Evolutionary conservation across 345 rosid genomes (phyloP).

Genomic region (Eucalyptus coolabah): DNA sequence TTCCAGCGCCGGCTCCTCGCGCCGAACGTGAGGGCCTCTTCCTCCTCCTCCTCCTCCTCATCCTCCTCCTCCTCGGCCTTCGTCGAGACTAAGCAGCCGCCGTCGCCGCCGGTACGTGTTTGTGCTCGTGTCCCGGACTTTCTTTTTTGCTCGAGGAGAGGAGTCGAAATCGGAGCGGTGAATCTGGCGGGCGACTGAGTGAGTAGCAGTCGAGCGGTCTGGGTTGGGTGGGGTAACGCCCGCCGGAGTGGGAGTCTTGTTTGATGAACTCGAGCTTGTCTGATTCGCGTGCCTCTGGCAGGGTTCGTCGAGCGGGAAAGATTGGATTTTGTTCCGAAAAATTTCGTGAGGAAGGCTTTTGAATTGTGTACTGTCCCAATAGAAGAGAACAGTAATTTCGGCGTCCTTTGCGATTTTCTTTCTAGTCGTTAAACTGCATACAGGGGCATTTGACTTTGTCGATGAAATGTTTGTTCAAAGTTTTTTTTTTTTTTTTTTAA

Average conservation of each 20-base stretch:
- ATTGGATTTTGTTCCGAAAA: background rate
- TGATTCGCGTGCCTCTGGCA: background rate
- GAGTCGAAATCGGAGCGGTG: background rate
- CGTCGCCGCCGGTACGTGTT: background rate
- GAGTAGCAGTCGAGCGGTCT: background rate
- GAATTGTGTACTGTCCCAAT: background rate
- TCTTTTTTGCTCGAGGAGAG: background rate
- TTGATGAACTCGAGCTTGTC: background rate
- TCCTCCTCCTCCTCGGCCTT: constrained; percentile 24
- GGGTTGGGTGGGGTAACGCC: background rate
- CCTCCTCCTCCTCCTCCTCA: background rate
- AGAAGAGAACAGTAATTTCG: background rate
- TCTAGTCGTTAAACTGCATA: background rate
- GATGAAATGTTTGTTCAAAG: background rate
- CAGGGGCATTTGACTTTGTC: background rate
- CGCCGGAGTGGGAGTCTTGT: background rate
- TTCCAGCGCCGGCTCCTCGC: background rate
- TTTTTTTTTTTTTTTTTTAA: background rate
- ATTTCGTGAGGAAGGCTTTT: background rate
- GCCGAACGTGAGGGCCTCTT: constrained; percentile 21
- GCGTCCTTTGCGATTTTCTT: background rate
- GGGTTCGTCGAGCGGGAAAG: background rate
- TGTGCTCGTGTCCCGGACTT: background rate
- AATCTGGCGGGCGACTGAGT: background rate
- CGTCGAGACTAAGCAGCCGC: constrained; percentile 24